Evolutionary conservation across 1,284 basidiomycete species (phyloP).

Genomic region (Trametes hirsuta): DNA sequence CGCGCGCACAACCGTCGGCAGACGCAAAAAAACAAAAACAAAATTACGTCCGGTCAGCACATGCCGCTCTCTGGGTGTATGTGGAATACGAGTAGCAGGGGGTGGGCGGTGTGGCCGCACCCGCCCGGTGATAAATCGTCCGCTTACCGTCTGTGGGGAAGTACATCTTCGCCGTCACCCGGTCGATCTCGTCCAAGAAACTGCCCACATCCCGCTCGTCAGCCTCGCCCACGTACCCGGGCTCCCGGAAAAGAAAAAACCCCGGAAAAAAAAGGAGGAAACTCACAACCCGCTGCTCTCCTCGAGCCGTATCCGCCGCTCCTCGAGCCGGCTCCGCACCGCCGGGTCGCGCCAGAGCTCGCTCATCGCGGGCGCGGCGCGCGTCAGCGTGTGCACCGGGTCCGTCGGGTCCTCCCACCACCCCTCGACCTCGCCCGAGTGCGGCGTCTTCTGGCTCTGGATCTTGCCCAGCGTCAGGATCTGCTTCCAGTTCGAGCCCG

Average conservation of each 20-base stretch:
- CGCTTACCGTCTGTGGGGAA: constrained; percentile 75
- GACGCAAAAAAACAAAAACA: too few relatives aligned
- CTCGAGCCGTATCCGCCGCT: constrained; percentile 69
- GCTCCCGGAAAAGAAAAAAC: too few relatives aligned
- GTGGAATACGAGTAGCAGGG: background rate
- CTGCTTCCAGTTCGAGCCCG: constrained; percentile 74
- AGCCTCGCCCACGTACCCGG: background rate
- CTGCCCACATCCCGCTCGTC: constrained; percentile 40
- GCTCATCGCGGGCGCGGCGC: constrained; percentile 63
- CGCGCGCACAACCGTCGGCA: background rate
- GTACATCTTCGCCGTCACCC: constrained; percentile 79
- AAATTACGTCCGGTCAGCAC: too few relatives aligned
- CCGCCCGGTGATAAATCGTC: background rate
- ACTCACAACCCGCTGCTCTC: constrained; percentile 84
- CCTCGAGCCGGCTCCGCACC: constrained; percentile 61
- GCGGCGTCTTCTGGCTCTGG: constrained; percentile 65
- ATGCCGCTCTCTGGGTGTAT: background rate
- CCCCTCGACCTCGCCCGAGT: constrained; percentile 69
- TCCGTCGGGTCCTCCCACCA: constrained; percentile 86
- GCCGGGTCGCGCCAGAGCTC: constrained; percentile 72
- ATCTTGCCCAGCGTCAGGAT: constrained; percentile 62
- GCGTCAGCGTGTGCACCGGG: constrained; percentile 70
- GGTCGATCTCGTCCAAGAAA: constrained; percentile 76
- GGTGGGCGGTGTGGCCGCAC: background rate
- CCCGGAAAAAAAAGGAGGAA: background rate